phyloP scores from a whole-genome alignment of 169 alveolate species.

The Babesia sp. region DNA sequence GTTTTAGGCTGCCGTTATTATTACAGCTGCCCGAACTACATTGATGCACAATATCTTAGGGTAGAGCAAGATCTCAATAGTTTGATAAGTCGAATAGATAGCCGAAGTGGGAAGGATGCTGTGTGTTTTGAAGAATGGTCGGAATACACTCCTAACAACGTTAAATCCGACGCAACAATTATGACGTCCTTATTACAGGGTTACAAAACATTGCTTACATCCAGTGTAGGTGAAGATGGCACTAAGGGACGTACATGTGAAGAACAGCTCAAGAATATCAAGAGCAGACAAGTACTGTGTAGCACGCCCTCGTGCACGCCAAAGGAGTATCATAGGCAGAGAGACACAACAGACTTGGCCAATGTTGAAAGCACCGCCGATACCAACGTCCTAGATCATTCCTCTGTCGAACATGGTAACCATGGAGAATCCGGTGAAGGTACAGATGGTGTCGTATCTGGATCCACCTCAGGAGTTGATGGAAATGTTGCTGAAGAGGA shows the following conservation, averaged over 20 bases:
- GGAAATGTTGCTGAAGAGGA: too few relatives aligned
- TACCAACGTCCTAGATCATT: too few relatives aligned
- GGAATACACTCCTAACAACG: constrained; percentile 29
- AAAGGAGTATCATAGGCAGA: background rate
- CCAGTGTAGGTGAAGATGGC: constrained; percentile 24
- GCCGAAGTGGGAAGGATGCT: constrained; percentile 43
- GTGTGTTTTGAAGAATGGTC: constrained; percentile 61
- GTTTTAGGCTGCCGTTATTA: constrained; percentile 45
- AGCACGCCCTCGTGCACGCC: constrained; percentile 31
- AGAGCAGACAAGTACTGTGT: constrained; percentile 21
- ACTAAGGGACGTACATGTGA: constrained; percentile 60
- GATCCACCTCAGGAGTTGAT: too few relatives aligned
- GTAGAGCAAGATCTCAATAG: background rate
- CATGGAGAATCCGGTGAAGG: too few relatives aligned
- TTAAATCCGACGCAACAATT: constrained; percentile 41
- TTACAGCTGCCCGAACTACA: constrained; percentile 27
- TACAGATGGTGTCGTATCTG: too few relatives aligned
- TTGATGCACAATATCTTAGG: constrained; percentile 2
- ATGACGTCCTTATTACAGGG: constrained; percentile 19
- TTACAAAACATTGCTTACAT: constrained; percentile 17
- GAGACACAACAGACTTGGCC: background rate
- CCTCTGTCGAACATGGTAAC: too few relatives aligned
- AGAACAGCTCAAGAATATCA: constrained; percentile 22
- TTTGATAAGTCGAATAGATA: constrained; percentile 8
- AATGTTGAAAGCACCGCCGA: too few relatives aligned